Conservation (phyloP, 192 early-diverging fungal species). For the Piromyces finnis region DNA sequence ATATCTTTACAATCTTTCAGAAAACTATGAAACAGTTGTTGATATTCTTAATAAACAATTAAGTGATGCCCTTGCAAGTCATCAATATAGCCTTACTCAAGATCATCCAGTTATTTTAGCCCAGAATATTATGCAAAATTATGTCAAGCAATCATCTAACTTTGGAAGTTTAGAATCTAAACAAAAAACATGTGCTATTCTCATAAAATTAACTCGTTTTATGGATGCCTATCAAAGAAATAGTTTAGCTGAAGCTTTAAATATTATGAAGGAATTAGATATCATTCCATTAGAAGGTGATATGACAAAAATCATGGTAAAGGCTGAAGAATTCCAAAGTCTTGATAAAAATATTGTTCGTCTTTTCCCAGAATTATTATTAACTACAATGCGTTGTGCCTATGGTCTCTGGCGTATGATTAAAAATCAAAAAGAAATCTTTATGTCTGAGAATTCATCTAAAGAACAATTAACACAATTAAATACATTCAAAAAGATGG, state of each 20-base stretch:
- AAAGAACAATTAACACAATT: conserved; percentile 28
- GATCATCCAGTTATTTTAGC: conserved; percentile 5
- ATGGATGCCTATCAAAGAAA: conserved; percentile 20
- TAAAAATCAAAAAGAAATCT: conserved; percentile 15
- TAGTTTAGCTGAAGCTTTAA: conserved; percentile 31
- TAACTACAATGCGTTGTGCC: conserved; percentile 34
- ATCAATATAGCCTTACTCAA: not conserved
- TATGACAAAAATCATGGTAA: conserved; percentile 27
- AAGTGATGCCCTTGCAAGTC: conserved; percentile 22
- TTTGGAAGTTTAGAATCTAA: conserved; percentile 11
- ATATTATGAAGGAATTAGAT: conserved; percentile 30
- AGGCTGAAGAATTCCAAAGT: conserved; percentile 40
- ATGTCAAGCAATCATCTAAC: conserved; percentile 22
- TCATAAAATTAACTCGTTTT: conserved; percentile 47
- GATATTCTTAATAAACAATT: conserved; percentile 47
- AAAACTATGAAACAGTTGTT: conserved; percentile 56
- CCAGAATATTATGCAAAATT: conserved; percentile 22
- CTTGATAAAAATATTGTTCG: conserved; percentile 50
- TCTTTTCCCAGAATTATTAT: conserved; percentile 56
- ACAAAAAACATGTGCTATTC: conserved; percentile 26
- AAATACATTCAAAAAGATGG: conserved; percentile 30
- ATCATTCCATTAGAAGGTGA: conserved; percentile 47
- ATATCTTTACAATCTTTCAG: conserved; percentile 54
- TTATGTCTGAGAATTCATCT: conserved; percentile 31
- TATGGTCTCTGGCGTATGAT: not conserved